Base-by-base conservation (phyloP, 1,139 yeast species). In the Geotrichum aggregatum region DNA sequence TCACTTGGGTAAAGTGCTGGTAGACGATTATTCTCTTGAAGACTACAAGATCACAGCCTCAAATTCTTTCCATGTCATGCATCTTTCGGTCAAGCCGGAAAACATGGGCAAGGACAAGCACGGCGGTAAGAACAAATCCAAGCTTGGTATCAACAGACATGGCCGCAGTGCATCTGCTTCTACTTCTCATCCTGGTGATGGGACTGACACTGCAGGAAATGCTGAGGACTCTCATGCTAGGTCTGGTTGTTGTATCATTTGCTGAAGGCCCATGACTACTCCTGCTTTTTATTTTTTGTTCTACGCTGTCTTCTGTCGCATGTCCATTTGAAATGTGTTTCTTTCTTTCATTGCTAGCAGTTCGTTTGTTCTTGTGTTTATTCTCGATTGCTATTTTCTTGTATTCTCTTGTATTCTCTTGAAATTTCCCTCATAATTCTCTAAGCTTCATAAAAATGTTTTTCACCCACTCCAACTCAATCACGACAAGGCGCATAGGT, bases 1-100 rank as follows among this genome's bases (percentile, higher is more conserved):
- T 28, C 63, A 64, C 44, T 53, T 66, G 43, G 70, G 70, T 36
- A 61, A 63, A 52, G 59, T 65, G 5, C 56, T 66, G 36, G 65
- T 63, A n/a, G 67, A 65, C 42, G 44, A 50, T 18, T 59, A 58
- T 45, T 61, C 66, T 1, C 52, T 66, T 42, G 60, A 55, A 43
- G 60, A 61, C 21, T 61, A 59, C 47, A 54, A 51, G 6, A 50
- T 64, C 30, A 39, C 54, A 10, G 35, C 57, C 4, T 51, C 54
- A 11, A 50, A 57, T 34, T 48, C 60, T 6, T 58, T 59, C 41
- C 61, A 61, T 36, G 65, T 65, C 8, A 56, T 65, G 22, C 68
- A 65, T 54, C 50, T 64, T 50, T 61, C 66, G n/a, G 62, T 65
- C 24, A 58, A 59, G 44, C 68, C 68, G 3, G 66, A 63, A 22